Percentiles rank a stretch among this genome's conserved stretches.
Evolutionary conservation across 306 rosid species (phyloP).

Genomic region (Hippophae rhamnoides): DNA sequence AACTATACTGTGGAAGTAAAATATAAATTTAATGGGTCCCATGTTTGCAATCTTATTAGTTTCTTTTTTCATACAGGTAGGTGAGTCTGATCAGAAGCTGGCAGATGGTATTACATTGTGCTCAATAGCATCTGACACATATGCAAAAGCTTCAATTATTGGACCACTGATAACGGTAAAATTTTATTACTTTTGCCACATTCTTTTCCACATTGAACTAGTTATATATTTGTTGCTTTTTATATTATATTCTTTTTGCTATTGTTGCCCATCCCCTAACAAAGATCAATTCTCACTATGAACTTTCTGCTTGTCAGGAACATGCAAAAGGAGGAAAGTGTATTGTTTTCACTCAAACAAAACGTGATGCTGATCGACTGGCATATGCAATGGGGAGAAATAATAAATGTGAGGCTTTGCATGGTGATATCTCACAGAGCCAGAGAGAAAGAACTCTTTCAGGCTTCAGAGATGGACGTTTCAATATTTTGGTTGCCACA

Average conservation of each 20-base stretch:
- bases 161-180: slow-evolving; percentile 70
- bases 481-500: slow-evolving; percentile 86
- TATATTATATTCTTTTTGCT: not conserved
- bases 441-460: slow-evolving; percentile 94
- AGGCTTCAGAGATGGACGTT: slow-evolving; percentile 70
- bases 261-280: not conserved
- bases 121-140: slow-evolving; percentile 46
- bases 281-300: slow-evolving; percentile 10
- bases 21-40: not conserved
- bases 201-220: not conserved
- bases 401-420: slow-evolving; percentile 77
- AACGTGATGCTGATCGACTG: slow-evolving; percentile 94
- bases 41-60: slow-evolving; percentile 16
- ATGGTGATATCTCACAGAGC: slow-evolving; percentile 89
- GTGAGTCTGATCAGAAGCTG: slow-evolving; percentile 95
- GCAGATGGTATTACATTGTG: slow-evolving; percentile 85
- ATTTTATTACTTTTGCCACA: slow-evolving; percentile 2
- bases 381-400: slow-evolving; percentile 58
- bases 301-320: slow-evolving; percentile 38
- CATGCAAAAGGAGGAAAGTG: slow-evolving; percentile 95
- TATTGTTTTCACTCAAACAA: slow-evolving; percentile 96
- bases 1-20: not conserved
- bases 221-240: not conserved
- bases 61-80: slow-evolving; percentile 54
- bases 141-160: slow-evolving; percentile 67